phyloP scores from a whole-genome alignment of 1,284 basidiomycete genomes.

The Cryptococcus hybrid region DNA sequence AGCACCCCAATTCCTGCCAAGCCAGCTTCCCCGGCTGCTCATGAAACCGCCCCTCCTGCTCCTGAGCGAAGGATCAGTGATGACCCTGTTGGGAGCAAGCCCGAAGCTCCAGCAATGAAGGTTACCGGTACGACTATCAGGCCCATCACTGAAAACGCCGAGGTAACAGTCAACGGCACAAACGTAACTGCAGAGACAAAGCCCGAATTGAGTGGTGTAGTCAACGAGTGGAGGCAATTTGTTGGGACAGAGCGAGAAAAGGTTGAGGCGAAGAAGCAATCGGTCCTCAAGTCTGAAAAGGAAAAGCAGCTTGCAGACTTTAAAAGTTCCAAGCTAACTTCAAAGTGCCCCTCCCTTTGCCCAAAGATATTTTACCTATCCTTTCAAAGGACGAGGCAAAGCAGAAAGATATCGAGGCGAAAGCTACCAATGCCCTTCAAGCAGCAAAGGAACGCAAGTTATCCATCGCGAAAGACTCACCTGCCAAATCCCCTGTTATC shows the following conservation, averaged over 20 bases:
- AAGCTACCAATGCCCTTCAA: slow-evolving; percentile 62
- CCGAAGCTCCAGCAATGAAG: slow-evolving; percentile 8
- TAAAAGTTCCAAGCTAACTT: slow-evolving; percentile 74
- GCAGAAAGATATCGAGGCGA: slow-evolving; percentile 77
- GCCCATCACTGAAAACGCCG: background rate
- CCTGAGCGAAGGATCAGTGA: slow-evolving; percentile 22
- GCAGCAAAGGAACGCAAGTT: slow-evolving; percentile 53
- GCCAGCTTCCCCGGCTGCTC: slow-evolving; percentile 4
- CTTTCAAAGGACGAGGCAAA: slow-evolving; percentile 86
- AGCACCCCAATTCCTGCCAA: slow-evolving; percentile 5
- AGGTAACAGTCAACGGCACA: background rate
- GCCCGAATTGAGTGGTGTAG: slow-evolving; percentile 31
- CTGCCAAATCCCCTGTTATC: slow-evolving; percentile 9
- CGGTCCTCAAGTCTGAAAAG: slow-evolving; percentile 77
- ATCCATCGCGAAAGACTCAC: slow-evolving; percentile 9
- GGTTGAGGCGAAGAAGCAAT: slow-evolving; percentile 84
- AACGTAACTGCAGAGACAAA: slow-evolving; percentile 5
- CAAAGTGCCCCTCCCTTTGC: slow-evolving; percentile 93
- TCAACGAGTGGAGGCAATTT: slow-evolving; percentile 71
- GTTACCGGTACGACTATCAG: background rate
- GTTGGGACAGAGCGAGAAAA: slow-evolving; percentile 85
- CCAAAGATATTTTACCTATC: slow-evolving; percentile 89
- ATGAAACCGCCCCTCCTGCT: slow-evolving; percentile 4
- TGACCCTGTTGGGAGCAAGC: slow-evolving; percentile 6
- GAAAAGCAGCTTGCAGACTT: slow-evolving; percentile 68